A percentile compares a stretch with the other conserved stretches of the same genome.
Conservation (phyloP, 257 asterid species). For the Striga asiatica region DNA sequence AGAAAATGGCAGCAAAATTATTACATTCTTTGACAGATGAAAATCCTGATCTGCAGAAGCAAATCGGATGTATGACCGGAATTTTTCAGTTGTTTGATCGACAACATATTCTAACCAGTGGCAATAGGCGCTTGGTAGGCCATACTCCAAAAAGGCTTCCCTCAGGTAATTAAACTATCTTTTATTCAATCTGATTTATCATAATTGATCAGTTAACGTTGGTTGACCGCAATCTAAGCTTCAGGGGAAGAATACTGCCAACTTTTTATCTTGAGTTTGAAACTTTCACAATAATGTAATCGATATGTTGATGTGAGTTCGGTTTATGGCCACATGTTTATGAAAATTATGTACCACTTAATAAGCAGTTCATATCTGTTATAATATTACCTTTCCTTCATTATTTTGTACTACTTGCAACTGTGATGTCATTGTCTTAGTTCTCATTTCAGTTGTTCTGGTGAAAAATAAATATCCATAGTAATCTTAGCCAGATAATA, state of each 20-base stretch:
- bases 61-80: conserved; percentile 91
- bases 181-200: not conserved
- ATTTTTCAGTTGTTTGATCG: conserved; percentile 81
- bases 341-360: not conserved
- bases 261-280: not conserved
- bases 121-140: conserved; percentile 39
- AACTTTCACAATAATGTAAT: not conserved
- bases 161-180: conserved; percentile 38
- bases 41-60: conserved; percentile 70
- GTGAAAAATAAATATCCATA: not conserved
- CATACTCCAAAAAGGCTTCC: conserved; percentile 34
- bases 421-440: not conserved
- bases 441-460: not conserved
- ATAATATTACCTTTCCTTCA: not conserved
- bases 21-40: conserved; percentile 81
- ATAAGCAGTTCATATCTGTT: not conserved
- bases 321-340: not conserved
- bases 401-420: not conserved
- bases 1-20: conserved; percentile 72
- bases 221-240: no score
- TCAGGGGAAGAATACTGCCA: no score
- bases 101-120: conserved; percentile 37
- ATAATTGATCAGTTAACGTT: no score
- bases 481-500: not conserved
- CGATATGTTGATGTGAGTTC: not conserved